Evolutionary conservation across 2,329 filamentous ascomycete species (phyloP).

Genomic region (Talaromyces marneffei): DNA sequence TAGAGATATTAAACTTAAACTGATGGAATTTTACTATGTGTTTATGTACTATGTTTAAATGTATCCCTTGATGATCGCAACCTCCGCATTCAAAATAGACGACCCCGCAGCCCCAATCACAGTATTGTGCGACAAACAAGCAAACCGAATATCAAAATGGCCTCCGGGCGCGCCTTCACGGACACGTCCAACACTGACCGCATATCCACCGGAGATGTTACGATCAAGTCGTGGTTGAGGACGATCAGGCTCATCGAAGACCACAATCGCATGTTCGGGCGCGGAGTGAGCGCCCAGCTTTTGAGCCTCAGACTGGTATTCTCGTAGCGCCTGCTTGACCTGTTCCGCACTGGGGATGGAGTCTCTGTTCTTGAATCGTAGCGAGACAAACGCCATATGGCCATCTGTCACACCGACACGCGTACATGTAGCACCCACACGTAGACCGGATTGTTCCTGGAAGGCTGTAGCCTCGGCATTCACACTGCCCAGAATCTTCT

Average conservation of each 20-base stretch:
- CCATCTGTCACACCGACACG: constrained; percentile 92
- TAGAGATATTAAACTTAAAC: too few species aligned
- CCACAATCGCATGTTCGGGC: constrained; percentile 71
- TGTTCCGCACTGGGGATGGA: constrained; percentile 63
- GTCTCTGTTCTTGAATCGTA: constrained; percentile 71
- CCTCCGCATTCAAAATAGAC: constrained; percentile 90
- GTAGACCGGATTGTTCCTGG: constrained; percentile 65
- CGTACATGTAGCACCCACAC: constrained; percentile 83
- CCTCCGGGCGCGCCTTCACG: constrained; percentile 69
- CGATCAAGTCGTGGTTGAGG: constrained; percentile 89
- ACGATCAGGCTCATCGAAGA: constrained; percentile 83
- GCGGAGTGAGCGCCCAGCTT: constrained; percentile 81
- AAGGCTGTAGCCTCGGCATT: constrained; percentile 69
- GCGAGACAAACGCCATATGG: constrained; percentile 88
- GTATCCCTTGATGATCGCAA: constrained; percentile 82
- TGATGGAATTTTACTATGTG: not conserved
- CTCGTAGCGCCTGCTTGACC: constrained; percentile 71
- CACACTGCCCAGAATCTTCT: constrained; percentile 81
- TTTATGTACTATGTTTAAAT: constrained; percentile 19
- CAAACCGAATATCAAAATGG: constrained; percentile 93
- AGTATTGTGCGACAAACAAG: constrained; percentile 83
- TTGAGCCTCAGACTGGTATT: constrained; percentile 77
- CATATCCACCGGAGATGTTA: constrained; percentile 56
- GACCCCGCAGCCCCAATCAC: constrained; percentile 95
- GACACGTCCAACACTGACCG: constrained; percentile 43